Evolutionary conservation across 768 basidiomycete genomes (phyloP).

Genomic region (Termitomyces titanicus): DNA sequence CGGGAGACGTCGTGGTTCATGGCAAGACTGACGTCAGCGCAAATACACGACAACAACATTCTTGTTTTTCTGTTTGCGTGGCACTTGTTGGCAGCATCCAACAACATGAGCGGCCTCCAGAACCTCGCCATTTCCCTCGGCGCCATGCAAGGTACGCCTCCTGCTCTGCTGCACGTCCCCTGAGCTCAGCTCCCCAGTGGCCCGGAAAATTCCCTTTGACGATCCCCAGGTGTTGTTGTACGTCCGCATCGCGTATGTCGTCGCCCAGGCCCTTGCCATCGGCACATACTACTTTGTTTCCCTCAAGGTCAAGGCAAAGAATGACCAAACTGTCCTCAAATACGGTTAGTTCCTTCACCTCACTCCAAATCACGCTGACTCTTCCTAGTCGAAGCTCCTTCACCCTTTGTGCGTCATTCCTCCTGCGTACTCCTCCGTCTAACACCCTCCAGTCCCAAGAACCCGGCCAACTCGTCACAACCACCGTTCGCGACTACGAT

Average conservation of each 20-base stretch:
- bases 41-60: constrained; percentile 1
- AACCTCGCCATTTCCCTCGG: constrained; percentile 89
- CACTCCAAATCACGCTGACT: constrained; percentile 1
- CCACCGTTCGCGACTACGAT: constrained; percentile 93
- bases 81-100: background rate
- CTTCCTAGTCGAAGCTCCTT: constrained; percentile 66
- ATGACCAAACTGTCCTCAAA: constrained; percentile 94
- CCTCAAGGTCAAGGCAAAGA: constrained; percentile 83
- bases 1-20: constrained; percentile 52
- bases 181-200: constrained; percentile 53
- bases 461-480: constrained; percentile 76
- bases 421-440: background rate
- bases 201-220: constrained; percentile 87
- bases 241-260: constrained; percentile 81
- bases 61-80: background rate
- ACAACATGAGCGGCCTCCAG: constrained; percentile 68
- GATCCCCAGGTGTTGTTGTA: constrained; percentile 79
- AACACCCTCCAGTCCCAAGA: constrained; percentile 47
- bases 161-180: background rate
- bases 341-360: constrained; percentile 53
- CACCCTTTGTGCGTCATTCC: constrained; percentile 62
- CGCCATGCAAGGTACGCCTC: constrained; percentile 77
- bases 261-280: constrained; percentile 67
- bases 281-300: constrained; percentile 80
- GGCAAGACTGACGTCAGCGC: constrained; percentile 1